Percentiles rank a stretch among this genome's conserved stretches.
These are phyloP conservation scores for Pseudocercospora crystallina DNA, from an alignment of 2,329 filamentous ascomycete genomes.

Conservation along the genomic window DNA sequence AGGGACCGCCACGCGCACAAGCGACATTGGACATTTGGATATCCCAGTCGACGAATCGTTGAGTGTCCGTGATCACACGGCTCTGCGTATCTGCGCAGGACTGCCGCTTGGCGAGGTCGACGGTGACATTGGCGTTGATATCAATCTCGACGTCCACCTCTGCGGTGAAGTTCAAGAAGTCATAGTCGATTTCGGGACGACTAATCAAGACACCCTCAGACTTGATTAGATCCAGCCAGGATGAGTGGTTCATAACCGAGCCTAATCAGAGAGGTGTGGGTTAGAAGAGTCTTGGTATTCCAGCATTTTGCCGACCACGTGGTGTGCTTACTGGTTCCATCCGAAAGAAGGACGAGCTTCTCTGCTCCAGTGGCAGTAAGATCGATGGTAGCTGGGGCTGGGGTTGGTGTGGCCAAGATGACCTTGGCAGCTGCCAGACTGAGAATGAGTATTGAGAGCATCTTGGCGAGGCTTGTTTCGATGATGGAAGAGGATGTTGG, in stretches of 20 bases:
- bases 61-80: not conserved
- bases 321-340: not conserved
- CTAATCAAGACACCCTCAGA: conserved; percentile 2
- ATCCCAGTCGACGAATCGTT: conserved; percentile 20
- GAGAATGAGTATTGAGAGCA: conserved; percentile 10
- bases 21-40: conserved; percentile 22
- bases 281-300: no score
- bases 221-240: conserved; percentile 6
- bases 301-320: no score
- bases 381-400: no score
- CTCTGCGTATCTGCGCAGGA: conserved; percentile 2
- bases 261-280: no score
- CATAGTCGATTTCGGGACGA: conserved; percentile 6
- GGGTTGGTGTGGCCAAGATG: conserved; percentile 2
- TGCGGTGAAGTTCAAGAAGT: conserved; percentile 14
- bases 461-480: conserved; percentile 4
- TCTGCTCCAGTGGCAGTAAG: not conserved
- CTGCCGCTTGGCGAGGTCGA: conserved; percentile 10
- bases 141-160: conserved; percentile 3
- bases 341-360: not conserved
- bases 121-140: not conserved
- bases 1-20: conserved; percentile 7
- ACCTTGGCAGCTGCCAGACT: conserved; percentile 5
- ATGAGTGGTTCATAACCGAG: conserved; percentile 2
- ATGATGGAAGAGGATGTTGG: no score